phyloP scores from a whole-genome alignment of 345 rosid genomes.

The Syzygium grande region DNA sequence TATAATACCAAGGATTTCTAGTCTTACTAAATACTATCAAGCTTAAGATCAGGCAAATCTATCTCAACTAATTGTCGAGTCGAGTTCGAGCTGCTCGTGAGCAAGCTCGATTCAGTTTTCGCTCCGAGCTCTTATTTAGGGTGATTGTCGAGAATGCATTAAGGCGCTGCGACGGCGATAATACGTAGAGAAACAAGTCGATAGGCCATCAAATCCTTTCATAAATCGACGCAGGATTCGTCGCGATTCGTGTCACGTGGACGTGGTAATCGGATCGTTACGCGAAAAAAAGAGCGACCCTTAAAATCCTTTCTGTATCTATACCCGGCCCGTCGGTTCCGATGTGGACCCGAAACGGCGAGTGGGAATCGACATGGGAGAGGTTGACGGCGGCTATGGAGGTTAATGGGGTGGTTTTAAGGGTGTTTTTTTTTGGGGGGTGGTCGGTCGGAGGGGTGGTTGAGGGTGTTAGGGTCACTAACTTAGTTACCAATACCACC shows the following conservation, averaged over 20 bases:
- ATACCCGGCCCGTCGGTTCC: not conserved
- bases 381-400: not conserved
- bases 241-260: not conserved
- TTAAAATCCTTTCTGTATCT: not conserved
- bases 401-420: not conserved
- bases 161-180: accelerated
- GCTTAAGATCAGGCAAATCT: not conserved
- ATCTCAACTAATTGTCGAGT: not conserved
- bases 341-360: not conserved
- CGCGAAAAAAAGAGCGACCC: not conserved
- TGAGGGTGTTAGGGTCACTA: not conserved
- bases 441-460: not conserved
- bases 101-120: not conserved
- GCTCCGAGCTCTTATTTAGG: not conserved
- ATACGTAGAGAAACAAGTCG: not conserved
- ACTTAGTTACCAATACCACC: not conserved
- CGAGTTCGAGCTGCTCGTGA: not conserved
- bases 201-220: not conserved
- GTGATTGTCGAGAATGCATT: not conserved
- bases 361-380: not conserved
- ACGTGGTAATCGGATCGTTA: not conserved
- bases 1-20: not conserved
- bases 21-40: not conserved
- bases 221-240: not conserved
- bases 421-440: no score